phyloP scores from a whole-genome alignment of 148 eudicot species.

The Mesembryanthemum crystallinum region DNA sequence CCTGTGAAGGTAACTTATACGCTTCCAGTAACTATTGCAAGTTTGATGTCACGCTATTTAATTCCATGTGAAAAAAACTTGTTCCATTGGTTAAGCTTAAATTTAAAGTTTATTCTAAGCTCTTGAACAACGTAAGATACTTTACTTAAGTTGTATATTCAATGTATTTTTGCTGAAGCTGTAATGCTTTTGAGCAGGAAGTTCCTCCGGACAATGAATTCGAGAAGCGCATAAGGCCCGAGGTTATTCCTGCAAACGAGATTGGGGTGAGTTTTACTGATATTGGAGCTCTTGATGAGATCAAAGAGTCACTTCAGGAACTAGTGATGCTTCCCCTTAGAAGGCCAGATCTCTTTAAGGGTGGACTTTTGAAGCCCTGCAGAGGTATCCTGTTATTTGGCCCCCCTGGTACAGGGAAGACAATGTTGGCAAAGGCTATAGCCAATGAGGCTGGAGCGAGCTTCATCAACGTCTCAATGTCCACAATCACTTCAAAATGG shows the following conservation, averaged over 20 bases:
- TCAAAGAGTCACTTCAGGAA: slow-evolving; percentile 83
- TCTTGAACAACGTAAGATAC: background rate
- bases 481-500: slow-evolving; percentile 98
- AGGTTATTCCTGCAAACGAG: slow-evolving; percentile 79
- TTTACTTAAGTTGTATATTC: background rate
- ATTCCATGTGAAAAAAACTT: background rate
- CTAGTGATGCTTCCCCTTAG: slow-evolving; percentile 87
- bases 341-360: slow-evolving; percentile 87
- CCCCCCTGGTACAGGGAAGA: slow-evolving; percentile 99
- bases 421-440: slow-evolving; percentile 97
- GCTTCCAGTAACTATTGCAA: background rate
- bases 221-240: slow-evolving; percentile 89
- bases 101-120: background rate
- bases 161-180: slow-evolving; percentile 7
- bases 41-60: background rate
- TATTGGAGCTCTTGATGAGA: slow-evolving; percentile 81
- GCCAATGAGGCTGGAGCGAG: slow-evolving; percentile 99
- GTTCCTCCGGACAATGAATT: slow-evolving; percentile 87
- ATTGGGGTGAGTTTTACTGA: slow-evolving; percentile 81
- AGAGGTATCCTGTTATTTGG: slow-evolving; percentile 99
- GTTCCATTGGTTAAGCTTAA: background rate
- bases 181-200: slow-evolving; percentile 47
- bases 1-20: slow-evolving; percentile 38
- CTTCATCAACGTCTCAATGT: slow-evolving; percentile 96
- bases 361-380: slow-evolving; percentile 98